Conservation (phyloP, 352 stramenopile species). For the Phytopythium aichiense region DNA sequence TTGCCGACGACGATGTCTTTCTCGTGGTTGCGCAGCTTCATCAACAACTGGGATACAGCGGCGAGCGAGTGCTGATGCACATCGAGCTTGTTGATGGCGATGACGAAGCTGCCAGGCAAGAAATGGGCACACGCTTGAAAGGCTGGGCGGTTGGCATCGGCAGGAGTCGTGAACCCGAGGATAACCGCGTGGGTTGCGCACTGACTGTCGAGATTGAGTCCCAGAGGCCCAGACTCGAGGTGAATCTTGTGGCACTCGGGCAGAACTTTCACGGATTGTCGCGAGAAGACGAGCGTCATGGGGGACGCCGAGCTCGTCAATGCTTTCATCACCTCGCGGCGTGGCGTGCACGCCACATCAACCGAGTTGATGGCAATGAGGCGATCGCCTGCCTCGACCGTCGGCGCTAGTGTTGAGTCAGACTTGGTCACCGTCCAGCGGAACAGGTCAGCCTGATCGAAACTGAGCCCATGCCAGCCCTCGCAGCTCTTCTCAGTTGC, state of each 20-base stretch:
- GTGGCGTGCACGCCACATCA: slow-evolving; percentile 33
- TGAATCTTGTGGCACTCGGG: slow-evolving; percentile 42
- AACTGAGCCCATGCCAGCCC: slow-evolving; percentile 14
- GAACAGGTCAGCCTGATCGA: slow-evolving; percentile 32
- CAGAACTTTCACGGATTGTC: slow-evolving; percentile 1
- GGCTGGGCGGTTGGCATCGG: slow-evolving; percentile 28
- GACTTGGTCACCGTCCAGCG: slow-evolving; percentile 33
- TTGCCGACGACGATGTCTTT: slow-evolving; percentile 52
- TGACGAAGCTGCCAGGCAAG: slow-evolving; percentile 46
- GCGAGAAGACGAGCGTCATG: slow-evolving; percentile 36
- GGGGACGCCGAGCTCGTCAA: slow-evolving; percentile 26
- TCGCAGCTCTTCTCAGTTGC: neutral
- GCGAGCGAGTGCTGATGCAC: slow-evolving; percentile 43
- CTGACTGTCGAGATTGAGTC: slow-evolving; percentile 41
- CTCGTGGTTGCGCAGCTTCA: slow-evolving; percentile 30
- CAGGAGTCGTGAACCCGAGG: slow-evolving; percentile 34
- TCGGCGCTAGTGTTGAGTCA: slow-evolving; percentile 6
- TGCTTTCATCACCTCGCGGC: slow-evolving; percentile 21
- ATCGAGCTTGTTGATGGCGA: slow-evolving; percentile 60
- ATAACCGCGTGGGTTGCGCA: slow-evolving; percentile 28
- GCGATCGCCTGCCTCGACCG: slow-evolving; percentile 27
- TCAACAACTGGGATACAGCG: slow-evolving; percentile 33
- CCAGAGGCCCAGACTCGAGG: slow-evolving; percentile 39
- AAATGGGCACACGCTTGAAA: slow-evolving; percentile 34
- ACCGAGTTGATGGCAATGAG: slow-evolving; percentile 41